phyloP scores from a whole-genome alignment of 495 filamentous ascomycete genomes.

The Penicillium alfredii region DNA sequence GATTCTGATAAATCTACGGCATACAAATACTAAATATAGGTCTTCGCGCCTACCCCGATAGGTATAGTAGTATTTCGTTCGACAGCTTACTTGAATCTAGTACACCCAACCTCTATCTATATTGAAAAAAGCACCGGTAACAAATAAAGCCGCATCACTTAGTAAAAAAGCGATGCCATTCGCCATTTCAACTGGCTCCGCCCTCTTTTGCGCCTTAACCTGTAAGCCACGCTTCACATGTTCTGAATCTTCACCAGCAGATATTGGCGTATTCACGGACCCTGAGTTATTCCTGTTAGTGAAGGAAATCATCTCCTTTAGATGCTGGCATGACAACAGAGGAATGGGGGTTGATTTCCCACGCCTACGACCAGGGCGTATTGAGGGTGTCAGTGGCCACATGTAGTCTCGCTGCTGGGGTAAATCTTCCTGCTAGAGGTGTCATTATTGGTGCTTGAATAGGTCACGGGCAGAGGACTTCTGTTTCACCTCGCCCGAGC shows the following conservation, averaged over 20 bases:
- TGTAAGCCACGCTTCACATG: conserved; percentile 11
- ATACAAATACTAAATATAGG: too few species aligned
- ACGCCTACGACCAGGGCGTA: conserved; percentile 64
- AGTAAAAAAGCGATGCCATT: conserved; percentile 47
- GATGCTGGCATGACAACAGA: conserved; percentile 75
- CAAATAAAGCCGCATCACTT: conserved; percentile 46
- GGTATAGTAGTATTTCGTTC: too few species aligned
- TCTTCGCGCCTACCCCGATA: too few species aligned
- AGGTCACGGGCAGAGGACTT: too few species aligned
- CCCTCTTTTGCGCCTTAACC: conserved; percentile 22
- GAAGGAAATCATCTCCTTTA: too few species aligned
- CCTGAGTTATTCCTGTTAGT: too few species aligned
- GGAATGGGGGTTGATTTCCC: conserved; percentile 69
- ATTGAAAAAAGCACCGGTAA: conserved; percentile 38
- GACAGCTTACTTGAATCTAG: too few species aligned
- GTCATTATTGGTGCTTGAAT: conserved; percentile 75
- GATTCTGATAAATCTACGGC: too few species aligned
- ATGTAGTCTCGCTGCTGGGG: conserved; percentile 75
- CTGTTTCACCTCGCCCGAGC: too few species aligned
- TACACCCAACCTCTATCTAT: conserved; percentile 31
- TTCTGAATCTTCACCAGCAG: conserved; percentile 8
- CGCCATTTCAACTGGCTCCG: conserved; percentile 41
- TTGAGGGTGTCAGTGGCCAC: conserved; percentile 74
- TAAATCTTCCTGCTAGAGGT: conserved; percentile 69
- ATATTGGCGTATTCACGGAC: conserved; percentile 16